These are phyloP conservation scores for Ustilago trichophora DNA, from an alignment of 1,284 basidiomycete species.

Conservation along the genomic window DNA sequence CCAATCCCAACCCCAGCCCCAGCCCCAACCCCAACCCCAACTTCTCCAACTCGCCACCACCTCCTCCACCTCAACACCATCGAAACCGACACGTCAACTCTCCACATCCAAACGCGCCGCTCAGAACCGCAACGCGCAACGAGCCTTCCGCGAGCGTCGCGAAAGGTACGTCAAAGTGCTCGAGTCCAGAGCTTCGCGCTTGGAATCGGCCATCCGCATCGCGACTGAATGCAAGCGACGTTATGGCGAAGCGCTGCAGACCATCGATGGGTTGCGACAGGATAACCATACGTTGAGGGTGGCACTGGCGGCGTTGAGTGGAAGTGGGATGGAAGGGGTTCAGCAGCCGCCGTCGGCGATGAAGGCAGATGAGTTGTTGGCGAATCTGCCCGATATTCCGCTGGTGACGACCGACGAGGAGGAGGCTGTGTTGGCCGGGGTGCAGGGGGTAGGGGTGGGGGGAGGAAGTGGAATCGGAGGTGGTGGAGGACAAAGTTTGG, in stretches of 20 bases:
- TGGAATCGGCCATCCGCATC: conserved; percentile 47
- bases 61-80: not conserved
- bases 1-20: not conserved
- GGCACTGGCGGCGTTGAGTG: conserved; percentile 56
- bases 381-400: conserved; percentile 22
- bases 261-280: conserved; percentile 54
- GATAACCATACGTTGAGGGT: conserved; percentile 57
- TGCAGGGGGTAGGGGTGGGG: not conserved
- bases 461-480: not conserved
- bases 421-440: conserved; percentile 12
- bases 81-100: conserved; percentile 45
- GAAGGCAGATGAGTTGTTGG: conserved; percentile 39
- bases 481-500: conserved; percentile 40
- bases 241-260: conserved; percentile 50
- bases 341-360: conserved; percentile 17
- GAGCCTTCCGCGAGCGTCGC: conserved; percentile 59
- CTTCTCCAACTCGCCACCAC: not conserved
- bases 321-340: conserved; percentile 31
- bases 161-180: conserved; percentile 59
- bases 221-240: conserved; percentile 52
- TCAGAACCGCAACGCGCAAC: conserved; percentile 60
- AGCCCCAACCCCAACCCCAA: not conserved
- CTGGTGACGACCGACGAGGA: conserved; percentile 31
- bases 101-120: conserved; percentile 58
- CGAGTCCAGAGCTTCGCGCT: conserved; percentile 49